Conservation (phyloP, 176 grass and related monocot genomes). For the Juncus inflexus region DNA sequence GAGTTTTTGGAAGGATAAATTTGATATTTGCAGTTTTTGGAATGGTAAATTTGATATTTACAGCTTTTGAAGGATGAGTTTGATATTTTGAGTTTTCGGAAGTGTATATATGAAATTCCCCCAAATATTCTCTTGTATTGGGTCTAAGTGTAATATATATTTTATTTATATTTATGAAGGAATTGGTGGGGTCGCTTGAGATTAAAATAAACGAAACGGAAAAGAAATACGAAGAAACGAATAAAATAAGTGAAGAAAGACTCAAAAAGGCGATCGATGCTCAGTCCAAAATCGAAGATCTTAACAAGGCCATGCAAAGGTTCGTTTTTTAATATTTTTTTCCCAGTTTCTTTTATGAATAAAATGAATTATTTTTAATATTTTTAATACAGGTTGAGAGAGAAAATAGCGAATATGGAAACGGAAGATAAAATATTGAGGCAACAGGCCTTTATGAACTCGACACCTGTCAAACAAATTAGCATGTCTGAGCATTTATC, state of each 20-base stretch:
- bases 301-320: conserved; percentile 82
- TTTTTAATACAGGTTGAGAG: conserved; percentile 61
- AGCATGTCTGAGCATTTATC: conserved; percentile 97
- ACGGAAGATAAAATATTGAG: conserved; percentile 85
- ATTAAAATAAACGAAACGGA: conserved; percentile 86
- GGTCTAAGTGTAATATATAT: background rate
- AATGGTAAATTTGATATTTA: too few relatives aligned
- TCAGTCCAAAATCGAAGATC: conserved; percentile 66
- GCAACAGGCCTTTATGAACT: conserved; percentile 54
- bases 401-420: conserved; percentile 81
- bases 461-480: conserved; percentile 36
- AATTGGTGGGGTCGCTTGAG: conserved; percentile 83
- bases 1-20: too few relatives aligned
- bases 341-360: background rate
- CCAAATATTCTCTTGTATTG: too few relatives aligned
- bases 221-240: conserved; percentile 93
- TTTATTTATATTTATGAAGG: conserved; percentile 30
- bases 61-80: too few relatives aligned
- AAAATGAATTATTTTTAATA: background rate
- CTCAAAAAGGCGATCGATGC: conserved; percentile 74
- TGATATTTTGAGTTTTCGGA: too few relatives aligned
- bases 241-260: conserved; percentile 82
- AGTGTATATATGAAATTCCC: too few relatives aligned
- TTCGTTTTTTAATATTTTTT: conserved; percentile 35
- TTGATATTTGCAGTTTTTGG: too few relatives aligned